phyloP scores from a whole-genome alignment of 768 basidiomycete species.

The Russula virescens region DNA sequence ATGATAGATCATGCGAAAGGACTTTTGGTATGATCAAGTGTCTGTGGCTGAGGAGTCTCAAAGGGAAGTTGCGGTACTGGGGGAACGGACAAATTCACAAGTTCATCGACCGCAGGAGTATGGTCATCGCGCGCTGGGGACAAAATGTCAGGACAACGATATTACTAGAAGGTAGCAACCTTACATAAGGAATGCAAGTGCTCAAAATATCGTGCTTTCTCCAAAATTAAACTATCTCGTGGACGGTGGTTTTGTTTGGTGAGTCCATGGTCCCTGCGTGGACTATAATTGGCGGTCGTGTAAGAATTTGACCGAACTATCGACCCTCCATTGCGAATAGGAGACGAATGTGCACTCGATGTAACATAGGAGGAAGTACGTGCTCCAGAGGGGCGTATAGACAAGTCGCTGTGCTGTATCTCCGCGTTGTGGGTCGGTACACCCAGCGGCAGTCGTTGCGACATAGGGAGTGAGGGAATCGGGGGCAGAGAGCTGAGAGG shows the following conservation, averaged over 20 bases:
- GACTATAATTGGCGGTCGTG: neutral
- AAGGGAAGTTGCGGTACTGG: conserved; percentile 29
- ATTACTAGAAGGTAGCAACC: conserved; percentile 30
- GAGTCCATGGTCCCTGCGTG: conserved; percentile 6
- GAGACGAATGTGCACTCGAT: neutral
- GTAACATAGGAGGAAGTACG: neutral
- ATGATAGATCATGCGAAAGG: conserved; percentile 25
- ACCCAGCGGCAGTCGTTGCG: neutral
- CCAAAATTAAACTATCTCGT: conserved; percentile 26
- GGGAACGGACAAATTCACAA: conserved; percentile 32
- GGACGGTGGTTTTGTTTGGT: conserved; percentile 5
- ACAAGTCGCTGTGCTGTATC: neutral
- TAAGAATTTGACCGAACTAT: conserved; percentile 1
- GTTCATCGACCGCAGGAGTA: conserved; percentile 3
- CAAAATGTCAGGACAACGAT: conserved; percentile 23
- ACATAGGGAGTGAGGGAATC: conserved; percentile 23
- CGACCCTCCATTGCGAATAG: neutral
- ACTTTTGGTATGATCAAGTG: conserved; percentile 31
- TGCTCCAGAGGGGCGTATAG: neutral
- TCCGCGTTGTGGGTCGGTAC: neutral
- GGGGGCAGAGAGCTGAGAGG: conserved; percentile 18
- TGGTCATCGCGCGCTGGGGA: conserved; percentile 17
- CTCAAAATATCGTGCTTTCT: conserved; percentile 20
- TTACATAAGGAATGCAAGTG: conserved; percentile 31
- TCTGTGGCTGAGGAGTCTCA: conserved; percentile 21